A percentile compares a stretch with the other conserved stretches of the same genome.
Conservation (phyloP, 2,329 filamentous ascomycete genomes). For the Mollisia scopiformis region DNA sequence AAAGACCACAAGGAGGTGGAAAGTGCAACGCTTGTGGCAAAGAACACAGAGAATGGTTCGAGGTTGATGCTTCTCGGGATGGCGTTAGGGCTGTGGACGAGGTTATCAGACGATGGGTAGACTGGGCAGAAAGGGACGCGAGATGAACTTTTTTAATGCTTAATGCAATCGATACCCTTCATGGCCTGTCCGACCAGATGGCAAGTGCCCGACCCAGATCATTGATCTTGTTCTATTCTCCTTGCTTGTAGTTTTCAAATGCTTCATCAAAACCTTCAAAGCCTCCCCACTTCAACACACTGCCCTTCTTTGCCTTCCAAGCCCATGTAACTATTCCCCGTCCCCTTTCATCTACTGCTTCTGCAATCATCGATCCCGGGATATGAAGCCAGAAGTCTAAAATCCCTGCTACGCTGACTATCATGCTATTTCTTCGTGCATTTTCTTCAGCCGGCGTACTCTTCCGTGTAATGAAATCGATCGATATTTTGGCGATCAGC, state of each 20-base stretch:
- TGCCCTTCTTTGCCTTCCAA: not conserved
- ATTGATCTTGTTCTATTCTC: not conserved
- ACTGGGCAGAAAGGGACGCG: constrained; percentile 55
- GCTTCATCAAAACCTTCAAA: not conserved
- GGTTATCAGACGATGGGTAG: constrained; percentile 81
- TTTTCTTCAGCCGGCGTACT: too few species aligned
- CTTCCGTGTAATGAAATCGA: not conserved
- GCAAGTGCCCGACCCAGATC: not conserved
- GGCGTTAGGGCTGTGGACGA: constrained; percentile 72
- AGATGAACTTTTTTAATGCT: not conserved
- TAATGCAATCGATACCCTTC: not conserved
- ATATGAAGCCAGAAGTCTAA: not conserved
- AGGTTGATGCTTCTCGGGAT: constrained; percentile 74
- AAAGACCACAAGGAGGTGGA: constrained; percentile 55
- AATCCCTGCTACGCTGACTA: not conserved
- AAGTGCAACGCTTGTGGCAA: constrained; percentile 79
- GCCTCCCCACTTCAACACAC: not conserved
- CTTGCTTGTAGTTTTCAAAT: not conserved
- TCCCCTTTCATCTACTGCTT: not conserved
- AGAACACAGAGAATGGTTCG: constrained; percentile 94
- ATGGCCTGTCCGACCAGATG: not conserved
- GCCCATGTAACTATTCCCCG: not conserved
- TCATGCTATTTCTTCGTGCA: too few species aligned
- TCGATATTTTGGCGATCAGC: not conserved
- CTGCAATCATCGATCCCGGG: not conserved